A percentile compares a stretch with the other conserved stretches of the same genome.
phyloP scores from a whole-genome alignment of 495 filamentous ascomycete genomes.

The Xylaria nigripes region DNA sequence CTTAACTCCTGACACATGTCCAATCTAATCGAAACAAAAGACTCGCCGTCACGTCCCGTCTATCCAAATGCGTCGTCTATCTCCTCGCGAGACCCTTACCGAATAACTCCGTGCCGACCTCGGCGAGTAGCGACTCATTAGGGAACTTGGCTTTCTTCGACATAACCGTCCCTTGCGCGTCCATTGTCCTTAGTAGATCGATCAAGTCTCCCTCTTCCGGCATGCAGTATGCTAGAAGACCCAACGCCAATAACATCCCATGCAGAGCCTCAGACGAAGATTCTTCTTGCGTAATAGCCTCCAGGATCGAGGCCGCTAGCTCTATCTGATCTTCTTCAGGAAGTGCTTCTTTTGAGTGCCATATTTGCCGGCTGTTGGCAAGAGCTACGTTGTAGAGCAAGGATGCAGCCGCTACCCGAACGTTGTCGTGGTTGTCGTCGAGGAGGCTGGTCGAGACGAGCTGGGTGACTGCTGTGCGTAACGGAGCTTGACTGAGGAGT shows the following conservation, averaged over 20 bases:
- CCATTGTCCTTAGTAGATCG: conserved; percentile 66
- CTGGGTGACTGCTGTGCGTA: conserved; percentile 34
- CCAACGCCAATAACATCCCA: conserved; percentile 64
- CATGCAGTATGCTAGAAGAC: conserved; percentile 62
- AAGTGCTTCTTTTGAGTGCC: conserved; percentile 50
- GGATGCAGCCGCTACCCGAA: conserved; percentile 69
- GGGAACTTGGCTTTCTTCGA: conserved; percentile 47
- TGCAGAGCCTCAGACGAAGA: conserved; percentile 62
- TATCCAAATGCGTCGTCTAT: background rate
- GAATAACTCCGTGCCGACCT: conserved; percentile 43
- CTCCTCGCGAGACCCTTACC: conserved; percentile 32
- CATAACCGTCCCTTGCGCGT: conserved; percentile 51
- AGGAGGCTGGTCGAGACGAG: conserved; percentile 48
- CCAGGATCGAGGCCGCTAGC: conserved; percentile 64
- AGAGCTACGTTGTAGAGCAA: conserved; percentile 76
- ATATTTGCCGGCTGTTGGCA: conserved; percentile 57
- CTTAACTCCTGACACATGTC: too few relatives aligned
- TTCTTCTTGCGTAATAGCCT: conserved; percentile 62
- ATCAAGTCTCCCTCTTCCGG: conserved; percentile 60
- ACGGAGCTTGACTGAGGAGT: conserved; percentile 30
- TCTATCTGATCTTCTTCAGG: conserved; percentile 66
- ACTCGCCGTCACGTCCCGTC: background rate
- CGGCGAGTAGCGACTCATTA: conserved; percentile 49
- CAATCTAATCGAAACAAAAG: background rate
- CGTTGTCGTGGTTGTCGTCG: conserved; percentile 42